phyloP scores from a whole-genome alignment of 371 early-diverging fungal genomes.

The Apophysomyces ossiformis region DNA sequence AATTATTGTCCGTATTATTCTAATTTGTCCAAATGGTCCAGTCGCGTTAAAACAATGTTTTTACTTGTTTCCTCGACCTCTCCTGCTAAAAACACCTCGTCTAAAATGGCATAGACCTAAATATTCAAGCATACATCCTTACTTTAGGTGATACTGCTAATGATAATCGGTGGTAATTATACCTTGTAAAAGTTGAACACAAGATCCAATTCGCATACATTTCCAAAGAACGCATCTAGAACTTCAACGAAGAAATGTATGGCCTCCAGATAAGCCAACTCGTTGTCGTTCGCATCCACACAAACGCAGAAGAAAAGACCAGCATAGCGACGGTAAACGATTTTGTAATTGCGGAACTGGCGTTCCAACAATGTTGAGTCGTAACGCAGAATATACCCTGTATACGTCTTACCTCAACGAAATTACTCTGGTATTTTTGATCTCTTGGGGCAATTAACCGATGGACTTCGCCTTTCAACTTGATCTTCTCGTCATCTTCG shows the following conservation, averaged over 20 bases:
- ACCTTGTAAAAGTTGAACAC: conserved; percentile 98
- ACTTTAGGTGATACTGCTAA: too few species aligned
- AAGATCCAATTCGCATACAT: conserved; percentile 97
- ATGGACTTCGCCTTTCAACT: conserved; percentile 94
- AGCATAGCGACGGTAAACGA: conserved; percentile 97
- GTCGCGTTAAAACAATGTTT: conserved; percentile 70
- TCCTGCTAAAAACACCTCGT: conserved; percentile 97
- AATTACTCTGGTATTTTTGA: conserved; percentile 95
- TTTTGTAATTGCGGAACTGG: conserved; percentile 91
- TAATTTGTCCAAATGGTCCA: conserved; percentile 81
- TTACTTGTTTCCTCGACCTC: conserved; percentile 97
- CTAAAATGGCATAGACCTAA: conserved; percentile 94
- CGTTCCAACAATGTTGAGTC: background rate
- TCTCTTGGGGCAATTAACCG: conserved; percentile 94
- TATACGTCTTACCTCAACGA: conserved; percentile 80
- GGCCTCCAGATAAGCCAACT: conserved; percentile 91
- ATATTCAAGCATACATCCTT: background rate
- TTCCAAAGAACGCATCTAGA: conserved; percentile 96
- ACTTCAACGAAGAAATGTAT: conserved; percentile 99
- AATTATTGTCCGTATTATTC: conserved; percentile 49
- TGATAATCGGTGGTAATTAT: background rate
- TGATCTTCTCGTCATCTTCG: conserved; percentile 92
- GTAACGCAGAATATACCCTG: background rate
- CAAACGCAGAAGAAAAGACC: conserved; percentile 97
- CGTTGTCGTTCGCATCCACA: conserved; percentile 97